Evolutionary conservation across 1,284 basidiomycete genomes (phyloP).

Genomic region (Rhodotorula sp.): DNA sequence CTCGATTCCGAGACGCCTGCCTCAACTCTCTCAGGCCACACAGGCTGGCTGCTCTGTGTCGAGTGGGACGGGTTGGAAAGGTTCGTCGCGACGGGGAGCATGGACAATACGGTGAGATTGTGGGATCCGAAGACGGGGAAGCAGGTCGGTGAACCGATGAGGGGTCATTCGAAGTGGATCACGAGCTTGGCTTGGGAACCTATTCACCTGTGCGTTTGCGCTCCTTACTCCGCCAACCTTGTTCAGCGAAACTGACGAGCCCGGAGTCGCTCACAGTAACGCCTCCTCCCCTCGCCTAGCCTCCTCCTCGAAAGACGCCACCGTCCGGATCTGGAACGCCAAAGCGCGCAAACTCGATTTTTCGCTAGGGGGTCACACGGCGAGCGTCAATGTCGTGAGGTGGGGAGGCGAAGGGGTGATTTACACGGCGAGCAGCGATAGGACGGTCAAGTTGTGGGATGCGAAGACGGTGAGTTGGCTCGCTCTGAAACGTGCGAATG

Average conservation of each 20-base stretch:
- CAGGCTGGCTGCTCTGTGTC: constrained; percentile 92
- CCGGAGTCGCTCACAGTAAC: constrained; percentile 52
- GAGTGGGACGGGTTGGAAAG: constrained; percentile 95
- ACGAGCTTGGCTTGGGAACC: constrained; percentile 97
- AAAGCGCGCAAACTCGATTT: constrained; percentile 72
- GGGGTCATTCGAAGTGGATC: constrained; percentile 95
- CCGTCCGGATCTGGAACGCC: constrained; percentile 89
- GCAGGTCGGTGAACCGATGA: constrained; percentile 75
- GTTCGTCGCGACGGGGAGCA: constrained; percentile 88
- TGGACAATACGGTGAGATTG: constrained; percentile 70
- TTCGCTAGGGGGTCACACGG: constrained; percentile 87
- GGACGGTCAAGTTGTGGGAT: constrained; percentile 93
- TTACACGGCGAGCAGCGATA: constrained; percentile 91
- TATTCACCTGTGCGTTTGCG: constrained; percentile 68
- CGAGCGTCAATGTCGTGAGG: constrained; percentile 89
- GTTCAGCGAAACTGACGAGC: neutral
- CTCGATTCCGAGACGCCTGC: constrained; percentile 89
- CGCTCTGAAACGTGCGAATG: too few species aligned
- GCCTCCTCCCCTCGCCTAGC: constrained; percentile 76
- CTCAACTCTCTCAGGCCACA: constrained; percentile 81
- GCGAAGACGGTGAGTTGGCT: constrained; percentile 61
- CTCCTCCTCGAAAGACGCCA: constrained; percentile 93
- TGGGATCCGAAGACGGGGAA: constrained; percentile 91
- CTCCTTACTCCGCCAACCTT: neutral
- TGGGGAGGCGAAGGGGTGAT: constrained; percentile 91